Evolutionary conservation across 768 basidiomycete species (phyloP), one percentile per base, ranked within the genome.

Genomic region (Neoboletus subvelutipes): DNA sequence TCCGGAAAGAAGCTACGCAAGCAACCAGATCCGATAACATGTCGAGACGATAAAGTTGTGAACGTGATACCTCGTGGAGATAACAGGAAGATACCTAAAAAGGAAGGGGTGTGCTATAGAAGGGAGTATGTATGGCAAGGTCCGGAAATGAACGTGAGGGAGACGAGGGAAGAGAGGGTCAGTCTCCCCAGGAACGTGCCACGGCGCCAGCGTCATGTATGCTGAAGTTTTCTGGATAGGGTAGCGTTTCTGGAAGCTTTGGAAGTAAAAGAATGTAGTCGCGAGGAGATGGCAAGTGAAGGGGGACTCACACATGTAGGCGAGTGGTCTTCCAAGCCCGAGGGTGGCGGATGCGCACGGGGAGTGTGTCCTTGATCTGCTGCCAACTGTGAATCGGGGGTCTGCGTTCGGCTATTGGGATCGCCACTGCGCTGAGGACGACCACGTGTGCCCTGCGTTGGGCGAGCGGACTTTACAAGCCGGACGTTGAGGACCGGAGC

Each of bases 161-260:
- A 55, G 48, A 60, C 55, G 54, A 61, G 36, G 40, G 29, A 20
- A 53, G 28, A 53, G 43, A 29, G 18, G 56, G 49, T 72, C 54
- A 73, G 63, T 73, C 71, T 12, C 59, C 71, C 71, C 71, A 72
- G 29, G 71, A 72, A 49, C 71, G 67, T 63, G 71, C 71, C 42
- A 72, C 71, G 22, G 72, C 67, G 37, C 71, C 71, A 53, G 72
- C 68, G 54, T 72, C 71, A 54, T 50, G 57, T 46, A 72, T 65
- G 5, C 28, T 62, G 58, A 72, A 73, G 55, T 61, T 54, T 51
- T 72, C 72, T 59, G 65, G 54, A 50, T 43, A 31, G 33, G 52
- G 59, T 54, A 56, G 61, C 45, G 60, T 36, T 54, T 59, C 62
- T 48, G 48, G 40, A 37, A 24, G 55, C 67, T 69, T 45, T 37